phyloP scores from a whole-genome alignment of 495 filamentous ascomycete species.

The Talaromyces stipitatus region DNA sequence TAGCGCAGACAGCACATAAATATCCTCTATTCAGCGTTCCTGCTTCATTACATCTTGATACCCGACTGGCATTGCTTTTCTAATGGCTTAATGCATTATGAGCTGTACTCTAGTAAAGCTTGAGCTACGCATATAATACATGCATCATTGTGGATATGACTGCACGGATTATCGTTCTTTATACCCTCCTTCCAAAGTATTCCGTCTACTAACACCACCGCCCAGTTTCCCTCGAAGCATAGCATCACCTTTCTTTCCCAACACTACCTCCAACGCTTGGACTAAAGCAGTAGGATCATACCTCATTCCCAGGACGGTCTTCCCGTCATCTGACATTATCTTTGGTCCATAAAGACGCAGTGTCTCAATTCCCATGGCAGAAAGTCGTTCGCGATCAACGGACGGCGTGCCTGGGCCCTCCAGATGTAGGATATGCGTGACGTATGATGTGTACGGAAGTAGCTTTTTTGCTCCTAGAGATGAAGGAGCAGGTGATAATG shows the following conservation, averaged over 20 bases:
- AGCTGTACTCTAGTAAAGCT: not conserved
- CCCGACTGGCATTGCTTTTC: not conserved
- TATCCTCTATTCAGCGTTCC: not conserved
- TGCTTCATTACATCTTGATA: not conserved
- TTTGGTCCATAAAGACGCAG: constrained; percentile 69
- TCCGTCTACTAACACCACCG: constrained; percentile 53
- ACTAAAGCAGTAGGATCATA: constrained; percentile 72
- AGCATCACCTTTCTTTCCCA: constrained; percentile 58
- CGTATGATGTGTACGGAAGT: constrained; percentile 48
- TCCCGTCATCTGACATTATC: constrained; percentile 28
- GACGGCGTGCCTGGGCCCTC: constrained; percentile 62
- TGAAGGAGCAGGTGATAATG: not conserved
- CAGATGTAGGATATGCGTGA: constrained; percentile 80
- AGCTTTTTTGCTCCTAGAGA: not conserved
- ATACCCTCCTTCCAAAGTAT: constrained; percentile 48
- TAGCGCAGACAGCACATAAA: too few relatives aligned
- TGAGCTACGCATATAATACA: not conserved
- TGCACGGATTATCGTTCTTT: constrained; percentile 19
- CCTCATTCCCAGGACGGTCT: constrained; percentile 41
- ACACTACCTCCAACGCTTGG: constrained; percentile 70
- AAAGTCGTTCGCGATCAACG: constrained; percentile 60
- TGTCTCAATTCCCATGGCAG: constrained; percentile 62
- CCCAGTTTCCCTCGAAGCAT: constrained; percentile 35
- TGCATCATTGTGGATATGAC: too few relatives aligned
- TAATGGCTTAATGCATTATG: not conserved